Evolutionary conservation across 768 basidiomycete species (phyloP).

Genomic region (Rhizopogon salebrosus): DNA sequence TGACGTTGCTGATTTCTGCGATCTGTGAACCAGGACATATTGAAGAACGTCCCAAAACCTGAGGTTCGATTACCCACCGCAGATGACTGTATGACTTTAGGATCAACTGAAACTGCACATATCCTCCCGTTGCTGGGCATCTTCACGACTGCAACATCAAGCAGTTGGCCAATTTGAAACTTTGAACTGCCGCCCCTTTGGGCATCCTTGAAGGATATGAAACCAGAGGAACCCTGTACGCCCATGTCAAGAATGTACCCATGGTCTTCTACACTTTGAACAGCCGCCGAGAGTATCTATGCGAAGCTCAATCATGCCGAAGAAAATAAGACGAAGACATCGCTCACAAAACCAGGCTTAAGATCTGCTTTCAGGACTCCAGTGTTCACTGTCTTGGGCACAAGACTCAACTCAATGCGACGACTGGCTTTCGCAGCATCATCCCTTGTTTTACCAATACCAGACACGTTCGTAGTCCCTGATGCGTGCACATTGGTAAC

Average conservation of each 20-base stretch:
- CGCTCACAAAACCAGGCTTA: constrained; percentile 67
- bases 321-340: constrained; percentile 1
- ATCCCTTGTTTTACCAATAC: constrained; percentile 59
- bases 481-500: constrained; percentile 67
- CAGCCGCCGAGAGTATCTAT: constrained; percentile 70
- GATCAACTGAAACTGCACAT: constrained; percentile 61
- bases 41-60: not conserved
- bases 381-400: constrained; percentile 78
- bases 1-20: constrained; percentile 71
- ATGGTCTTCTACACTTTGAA: constrained; percentile 89
- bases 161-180: constrained; percentile 58
- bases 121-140: constrained; percentile 49
- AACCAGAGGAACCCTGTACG: constrained; percentile 72
- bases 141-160: constrained; percentile 63
- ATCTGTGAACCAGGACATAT: constrained; percentile 36
- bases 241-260: constrained; percentile 90
- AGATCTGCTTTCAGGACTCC: constrained; percentile 79
- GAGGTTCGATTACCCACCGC: constrained; percentile 39
- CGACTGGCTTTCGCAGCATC: constrained; percentile 63
- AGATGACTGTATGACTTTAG: constrained; percentile 41
- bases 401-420: constrained; percentile 79
- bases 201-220: constrained; percentile 75
- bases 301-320: not conserved
- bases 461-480: constrained; percentile 55
- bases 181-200: constrained; percentile 46